phyloP scores from a whole-genome alignment of 768 basidiomycete genomes.

The Serendipita indica region DNA sequence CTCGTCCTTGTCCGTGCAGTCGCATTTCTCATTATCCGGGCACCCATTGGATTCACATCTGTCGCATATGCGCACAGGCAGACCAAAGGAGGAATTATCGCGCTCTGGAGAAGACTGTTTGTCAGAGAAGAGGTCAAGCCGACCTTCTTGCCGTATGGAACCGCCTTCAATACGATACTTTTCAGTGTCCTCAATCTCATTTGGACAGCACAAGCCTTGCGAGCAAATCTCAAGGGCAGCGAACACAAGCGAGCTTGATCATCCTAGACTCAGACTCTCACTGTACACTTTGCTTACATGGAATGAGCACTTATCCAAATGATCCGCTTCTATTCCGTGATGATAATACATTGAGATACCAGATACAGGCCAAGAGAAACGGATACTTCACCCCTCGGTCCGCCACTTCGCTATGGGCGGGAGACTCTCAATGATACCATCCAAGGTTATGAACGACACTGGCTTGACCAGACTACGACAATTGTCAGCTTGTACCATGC shows the following conservation, averaged over 20 bases:
- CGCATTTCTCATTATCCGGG: not conserved
- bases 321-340: too few species aligned
- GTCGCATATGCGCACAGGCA: slow-evolving; percentile 1
- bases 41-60: not conserved
- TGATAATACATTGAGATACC: too few species aligned
- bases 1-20: not conserved
- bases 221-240: not conserved
- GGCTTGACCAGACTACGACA: not conserved
- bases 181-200: slow-evolving; percentile 1
- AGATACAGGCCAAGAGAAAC: too few species aligned
- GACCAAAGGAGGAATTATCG: not conserved
- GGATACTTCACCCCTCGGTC: too few species aligned
- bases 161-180: not conserved
- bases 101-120: not conserved
- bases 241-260: too few species aligned
- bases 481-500: not conserved
- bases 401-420: not conserved
- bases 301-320: too few species aligned
- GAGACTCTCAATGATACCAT: not conserved
- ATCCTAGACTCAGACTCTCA: too few species aligned
- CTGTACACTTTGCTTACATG: too few species aligned
- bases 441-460: not conserved
- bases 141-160: not conserved
- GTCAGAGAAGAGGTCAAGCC: not conserved
- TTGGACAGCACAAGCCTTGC: not conserved